Base-by-base conservation (phyloP, 495 filamentous ascomycete genomes). In the Penicillium coprophilum region DNA sequence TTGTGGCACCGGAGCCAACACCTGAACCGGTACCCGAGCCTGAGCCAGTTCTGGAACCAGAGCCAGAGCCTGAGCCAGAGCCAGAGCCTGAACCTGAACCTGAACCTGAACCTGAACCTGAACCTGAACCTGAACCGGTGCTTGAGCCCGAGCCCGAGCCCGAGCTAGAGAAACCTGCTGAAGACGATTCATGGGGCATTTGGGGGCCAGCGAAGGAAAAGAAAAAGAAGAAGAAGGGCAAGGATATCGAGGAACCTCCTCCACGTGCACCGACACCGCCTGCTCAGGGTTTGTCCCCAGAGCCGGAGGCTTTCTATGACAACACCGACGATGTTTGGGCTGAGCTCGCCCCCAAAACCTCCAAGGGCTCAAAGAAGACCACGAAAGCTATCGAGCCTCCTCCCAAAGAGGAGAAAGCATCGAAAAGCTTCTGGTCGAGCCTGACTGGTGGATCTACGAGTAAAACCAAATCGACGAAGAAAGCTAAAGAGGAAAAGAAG, bases 261-360 rank as follows among this genome's bases (percentile, higher is more conserved):
- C 84, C 77, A 53, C 82, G 67, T 45, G 77, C 71, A 57, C 81
- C 73, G 10, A 79, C 77, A 21, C 77, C 79, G 23, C 79, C 80
- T 59, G 74, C 77, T 56, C 69, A 80, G 68, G 71, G 74, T 24
- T 59, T 77, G 12, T 74, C 66, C 17, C 77, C 71, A 19, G 80
- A 80, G 21, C 71, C 74, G 12, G 74, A 78, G 23, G 60, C 66
- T 21, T 62, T 52, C 20, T 46, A 56, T 34, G 58, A 66, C 1
- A 52, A 59, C 23, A 38, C 19, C 3, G 65, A 67, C 38, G 66
- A 69, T 27, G 64, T 72, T 12, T 81, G 76, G 76, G 73, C 72
- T 27, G 71, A 68, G 2, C 58, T 72, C 41, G 65, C 64, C 24
- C 62, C 67, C 0, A 78, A 73, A 52, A 58, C 69, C 9, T 57